Evolutionary conservation across 2,329 filamentous ascomycete species (phyloP).

Genomic region (Claviceps quebecensis): DNA sequence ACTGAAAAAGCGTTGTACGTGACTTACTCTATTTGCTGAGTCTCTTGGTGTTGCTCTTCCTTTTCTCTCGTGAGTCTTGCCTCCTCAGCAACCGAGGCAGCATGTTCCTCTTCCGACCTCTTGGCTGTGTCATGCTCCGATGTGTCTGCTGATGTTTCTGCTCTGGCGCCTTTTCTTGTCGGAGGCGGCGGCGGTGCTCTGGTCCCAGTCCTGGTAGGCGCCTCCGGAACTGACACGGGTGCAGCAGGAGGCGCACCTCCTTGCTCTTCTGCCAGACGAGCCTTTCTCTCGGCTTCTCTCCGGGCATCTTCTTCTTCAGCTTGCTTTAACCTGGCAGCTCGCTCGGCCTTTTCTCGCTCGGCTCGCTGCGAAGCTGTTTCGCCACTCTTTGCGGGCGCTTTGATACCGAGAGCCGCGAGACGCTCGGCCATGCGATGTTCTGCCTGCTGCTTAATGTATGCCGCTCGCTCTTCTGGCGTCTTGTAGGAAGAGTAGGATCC

Average conservation of each 20-base stretch:
- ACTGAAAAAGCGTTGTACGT: not conserved
- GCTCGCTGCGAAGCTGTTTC: conserved; percentile 73
- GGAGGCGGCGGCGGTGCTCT: conserved; percentile 70
- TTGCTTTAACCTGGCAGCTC: conserved; percentile 72
- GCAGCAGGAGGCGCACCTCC: conserved; percentile 40
- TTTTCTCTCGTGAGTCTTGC: conserved; percentile 57
- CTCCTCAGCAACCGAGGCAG: conserved; percentile 48
- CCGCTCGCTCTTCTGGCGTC: conserved; percentile 84
- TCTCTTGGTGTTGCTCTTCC: conserved; percentile 59
- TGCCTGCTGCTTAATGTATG: conserved; percentile 93
- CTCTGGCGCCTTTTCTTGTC: conserved; percentile 52
- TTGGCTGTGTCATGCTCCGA: conserved; percentile 38
- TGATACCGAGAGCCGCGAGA: conserved; percentile 83
- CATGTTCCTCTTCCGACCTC: conserved; percentile 42
- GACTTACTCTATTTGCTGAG: conserved; percentile 70
- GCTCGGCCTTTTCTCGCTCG: conserved; percentile 77
- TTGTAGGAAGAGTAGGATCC: conserved; percentile 71
- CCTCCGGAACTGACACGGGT: conserved; percentile 37
- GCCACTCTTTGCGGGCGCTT: conserved; percentile 61
- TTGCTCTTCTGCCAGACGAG: conserved; percentile 67
- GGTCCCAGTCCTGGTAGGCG: conserved; percentile 30
- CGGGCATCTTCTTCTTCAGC: conserved; percentile 90
- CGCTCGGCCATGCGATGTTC: conserved; percentile 95
- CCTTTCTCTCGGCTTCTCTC: conserved; percentile 75
- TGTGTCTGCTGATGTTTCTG: conserved; percentile 47